These are phyloP conservation scores for Pseudopithomyces chartarum DNA, from an alignment of 2,329 filamentous ascomycete genomes.

Conservation along the genomic window DNA sequence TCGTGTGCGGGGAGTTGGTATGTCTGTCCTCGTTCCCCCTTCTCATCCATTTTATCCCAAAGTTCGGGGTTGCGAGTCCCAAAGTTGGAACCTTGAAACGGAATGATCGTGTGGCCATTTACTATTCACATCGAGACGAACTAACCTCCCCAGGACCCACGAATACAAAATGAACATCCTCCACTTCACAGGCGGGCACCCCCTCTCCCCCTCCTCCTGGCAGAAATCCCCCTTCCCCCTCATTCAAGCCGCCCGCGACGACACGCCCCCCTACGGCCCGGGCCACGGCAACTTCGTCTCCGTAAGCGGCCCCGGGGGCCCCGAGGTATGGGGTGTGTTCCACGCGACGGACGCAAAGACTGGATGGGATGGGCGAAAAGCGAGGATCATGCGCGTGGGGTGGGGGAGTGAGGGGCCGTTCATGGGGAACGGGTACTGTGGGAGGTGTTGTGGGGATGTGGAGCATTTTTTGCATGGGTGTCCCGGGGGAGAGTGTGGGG, in stretches of 20 bases:
- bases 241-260: conserved; percentile 40
- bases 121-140: too few relatives aligned
- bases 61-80: too few relatives aligned
- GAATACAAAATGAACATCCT: conserved; percentile 56
- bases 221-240: conserved; percentile 47
- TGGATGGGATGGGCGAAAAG: conserved; percentile 52
- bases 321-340: conserved; percentile 51
- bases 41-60: too few relatives aligned
- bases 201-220: conserved; percentile 46
- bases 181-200: conserved; percentile 48
- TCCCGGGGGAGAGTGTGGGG: conserved; percentile 32
- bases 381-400: conserved; percentile 51
- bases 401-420: conserved; percentile 44
- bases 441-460: conserved; percentile 37
- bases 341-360: conserved; percentile 54
- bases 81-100: too few relatives aligned
- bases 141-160: conserved; percentile 49
- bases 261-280: conserved; percentile 50
- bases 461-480: conserved; percentile 38
- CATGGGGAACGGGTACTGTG: conserved; percentile 50
- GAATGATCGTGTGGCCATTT: too few relatives aligned
- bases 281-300: conserved; percentile 53
- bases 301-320: conserved; percentile 36
- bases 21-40: not conserved
- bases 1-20: conserved; percentile 51